Evolutionary conservation across 2,329 filamentous ascomycete species (phyloP), one percentile per base, ranked within the genome.

Genomic region (Exophiala dermatitidis): DNA sequence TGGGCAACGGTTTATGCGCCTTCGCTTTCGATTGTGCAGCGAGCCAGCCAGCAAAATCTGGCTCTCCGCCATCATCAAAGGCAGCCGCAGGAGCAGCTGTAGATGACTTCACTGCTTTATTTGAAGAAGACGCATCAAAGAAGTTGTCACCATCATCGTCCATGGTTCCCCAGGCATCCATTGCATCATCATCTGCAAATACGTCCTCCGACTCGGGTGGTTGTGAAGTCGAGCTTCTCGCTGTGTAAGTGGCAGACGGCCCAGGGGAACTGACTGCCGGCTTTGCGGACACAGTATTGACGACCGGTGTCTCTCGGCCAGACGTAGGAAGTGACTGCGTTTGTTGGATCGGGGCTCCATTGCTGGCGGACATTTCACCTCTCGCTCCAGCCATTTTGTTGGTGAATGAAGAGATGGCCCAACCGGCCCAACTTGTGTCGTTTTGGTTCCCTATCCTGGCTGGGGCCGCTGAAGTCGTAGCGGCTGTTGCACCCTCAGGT

Each of bases 331-430:
- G 71, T 19, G 76, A 79, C 5, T 74, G 71, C 33, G 77, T 69
- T 28, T 76, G 72, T 29, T 61, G 5, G 6, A 34, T 6, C 1
- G 33, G 1, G 10, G 33, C 5, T 10, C 33, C 33, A 57, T 30
- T 44, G 12, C 7, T 72, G 8, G 82, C 73, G 65, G 91, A 78
- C 59, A 98, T 98, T 53, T 96, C 86, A 12, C 93, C 93, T 5
- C 86, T 86, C 0, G 89, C 90, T 0, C 86, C 73, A 1, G 88
- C 84, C 8, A 97, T 69, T 65, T 95, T 96, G 71, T 97, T 97
- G 1, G 93, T 97, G 67, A 98, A 98, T 1, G 90, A 96, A 0
- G 93, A 97, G 50, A 98, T 96, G 1, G 93, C 93, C 93, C 93
- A 98, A 8, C 93, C 93, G 1, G 93, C 83, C 93, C 93, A 97